phyloP scores from a whole-genome alignment of 306 rosid species.

The Gleditsia sinensis region DNA sequence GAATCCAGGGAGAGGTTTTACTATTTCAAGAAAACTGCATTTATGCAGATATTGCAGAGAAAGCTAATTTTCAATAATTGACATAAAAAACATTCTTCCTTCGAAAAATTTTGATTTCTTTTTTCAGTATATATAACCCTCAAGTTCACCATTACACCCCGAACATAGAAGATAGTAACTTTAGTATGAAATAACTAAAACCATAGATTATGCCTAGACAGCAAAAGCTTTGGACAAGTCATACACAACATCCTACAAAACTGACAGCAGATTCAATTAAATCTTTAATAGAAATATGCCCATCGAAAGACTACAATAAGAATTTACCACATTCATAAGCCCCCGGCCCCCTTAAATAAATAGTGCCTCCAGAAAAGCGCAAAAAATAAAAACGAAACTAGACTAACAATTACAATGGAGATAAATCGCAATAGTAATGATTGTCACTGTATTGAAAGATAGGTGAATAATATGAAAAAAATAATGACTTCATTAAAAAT shows the following conservation, averaged over 20 bases:
- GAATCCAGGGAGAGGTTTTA: neutral
- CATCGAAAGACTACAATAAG: neutral
- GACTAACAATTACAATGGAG: neutral
- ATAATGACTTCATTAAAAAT: neutral
- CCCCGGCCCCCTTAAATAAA: neutral
- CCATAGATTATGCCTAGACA: neutral
- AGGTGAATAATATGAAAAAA: neutral
- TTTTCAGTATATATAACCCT: neutral
- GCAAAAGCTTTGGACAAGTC: neutral
- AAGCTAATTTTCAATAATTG: constrained; percentile 3
- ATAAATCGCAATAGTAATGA: neutral
- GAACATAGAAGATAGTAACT: neutral
- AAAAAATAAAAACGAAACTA: no score
- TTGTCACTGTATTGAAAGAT: neutral
- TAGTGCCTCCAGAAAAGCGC: neutral
- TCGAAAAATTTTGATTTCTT: neutral
- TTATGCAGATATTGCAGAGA: neutral
- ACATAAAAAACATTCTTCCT: constrained; percentile 2
- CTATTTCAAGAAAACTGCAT: constrained; percentile 19
- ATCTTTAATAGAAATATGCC: neutral
- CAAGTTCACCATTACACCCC: neutral
- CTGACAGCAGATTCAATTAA: neutral
- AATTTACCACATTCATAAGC: neutral
- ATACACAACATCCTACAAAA: neutral
- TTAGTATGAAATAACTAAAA: neutral